Base-by-base conservation (phyloP, 2,329 filamentous ascomycete species). In the Fusarium equiseti region DNA sequence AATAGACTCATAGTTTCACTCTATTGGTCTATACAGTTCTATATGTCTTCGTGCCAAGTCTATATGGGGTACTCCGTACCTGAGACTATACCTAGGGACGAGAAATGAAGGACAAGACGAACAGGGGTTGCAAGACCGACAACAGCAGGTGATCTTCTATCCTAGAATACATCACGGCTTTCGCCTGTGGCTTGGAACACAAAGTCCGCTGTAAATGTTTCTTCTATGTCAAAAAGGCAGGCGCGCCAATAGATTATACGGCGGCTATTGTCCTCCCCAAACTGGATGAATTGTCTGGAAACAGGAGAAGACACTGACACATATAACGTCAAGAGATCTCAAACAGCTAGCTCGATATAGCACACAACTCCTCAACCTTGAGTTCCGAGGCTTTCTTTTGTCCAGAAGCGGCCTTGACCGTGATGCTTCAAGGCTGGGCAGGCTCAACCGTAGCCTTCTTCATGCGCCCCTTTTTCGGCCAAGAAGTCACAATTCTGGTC, bases 391-490 rank as follows among this genome's bases (percentile, higher is more conserved):
- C 27, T n/a, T 66, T 31, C 16, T 58, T 49, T 48, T 57, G 24
- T 48, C 63, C 8, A 60, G 44, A 48, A 53, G 32, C 29, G 16
- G 46, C 11, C 26, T 38, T 20, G 24, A 4, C n/a, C 45, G 26
- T 6, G 42, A 50, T 38, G 16, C 22, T 31, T 59, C 20, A 24
- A 40, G 24, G 57, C 27, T 59, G 22, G 31, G 53, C 13, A 35
- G 43, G 24, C 44, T 26, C 22, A 20, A n/a, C 40, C 49, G 35
- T 16, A 32, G 31, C 16, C 49, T 57, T 49, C 60, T 67, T 38
- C 53, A 59, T 51, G 31, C 43, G 9, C 65, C 70, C 38, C 56
- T 63, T 55, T 55, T 44, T 61, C 18, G 46, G 48, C n/a, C 54
- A 63, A 31, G 50, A 67, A 22, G 57, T 40, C 26, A 52, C 59